Percentiles rank a stretch among this genome's conserved stretches.
phyloP scores from a whole-genome alignment of 2,329 filamentous ascomycete species.

The Ramichloridium luteum region DNA sequence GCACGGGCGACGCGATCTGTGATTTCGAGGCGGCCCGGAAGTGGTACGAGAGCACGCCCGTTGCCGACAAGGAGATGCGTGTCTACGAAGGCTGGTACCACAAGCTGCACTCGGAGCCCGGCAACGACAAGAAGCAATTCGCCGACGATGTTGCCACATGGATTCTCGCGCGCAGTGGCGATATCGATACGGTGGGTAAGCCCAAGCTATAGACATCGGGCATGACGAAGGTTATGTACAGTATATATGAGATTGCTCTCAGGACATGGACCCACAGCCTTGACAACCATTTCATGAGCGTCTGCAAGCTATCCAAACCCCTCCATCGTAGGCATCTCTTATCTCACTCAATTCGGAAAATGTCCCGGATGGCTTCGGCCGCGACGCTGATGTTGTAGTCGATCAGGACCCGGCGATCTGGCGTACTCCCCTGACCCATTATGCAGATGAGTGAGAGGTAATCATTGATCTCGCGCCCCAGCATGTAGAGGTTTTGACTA shows the following conservation, averaged over 20 bases:
- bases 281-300: too few species aligned
- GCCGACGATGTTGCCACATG: constrained; percentile 23
- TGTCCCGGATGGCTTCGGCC: constrained; percentile 64
- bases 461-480: constrained; percentile 56
- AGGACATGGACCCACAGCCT: too few species aligned
- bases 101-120: constrained; percentile 37
- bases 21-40: constrained; percentile 52
- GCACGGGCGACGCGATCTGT: constrained; percentile 59
- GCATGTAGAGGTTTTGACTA: constrained; percentile 46
- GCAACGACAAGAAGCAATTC: constrained; percentile 24
- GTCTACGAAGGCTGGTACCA: constrained; percentile 69
- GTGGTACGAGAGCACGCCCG: constrained; percentile 46
- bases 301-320: too few species aligned
- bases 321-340: too few species aligned
- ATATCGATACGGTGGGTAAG: constrained; percentile 4
- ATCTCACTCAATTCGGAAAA: constrained; percentile 42
- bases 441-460: constrained; percentile 75
- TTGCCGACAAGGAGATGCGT: constrained; percentile 59
- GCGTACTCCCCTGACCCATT: constrained; percentile 70
- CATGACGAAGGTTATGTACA: too few species aligned
- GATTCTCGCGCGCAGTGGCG: constrained; percentile 20
- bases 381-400: constrained; percentile 80
- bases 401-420: constrained; percentile 71
- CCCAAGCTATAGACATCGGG: constrained; percentile 9
- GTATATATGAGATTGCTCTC: too few species aligned